Conservation (phyloP, 306 rosid genomes). For the Dryas octopetala region DNA sequence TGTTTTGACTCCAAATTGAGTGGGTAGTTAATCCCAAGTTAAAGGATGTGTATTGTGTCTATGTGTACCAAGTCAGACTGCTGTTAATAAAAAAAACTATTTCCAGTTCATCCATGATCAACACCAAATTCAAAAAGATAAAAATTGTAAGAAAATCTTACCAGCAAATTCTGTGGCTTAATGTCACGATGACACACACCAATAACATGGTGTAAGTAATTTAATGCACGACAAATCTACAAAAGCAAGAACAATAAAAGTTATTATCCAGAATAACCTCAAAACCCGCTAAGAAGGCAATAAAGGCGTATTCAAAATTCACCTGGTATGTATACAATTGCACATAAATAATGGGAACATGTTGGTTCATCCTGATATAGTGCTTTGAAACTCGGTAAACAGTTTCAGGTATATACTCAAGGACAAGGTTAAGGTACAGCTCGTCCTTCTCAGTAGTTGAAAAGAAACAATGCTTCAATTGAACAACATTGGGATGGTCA, state of each 20-base stretch:
- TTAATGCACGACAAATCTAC: conserved; percentile 90
- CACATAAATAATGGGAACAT: conserved; percentile 64
- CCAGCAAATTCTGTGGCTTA: conserved; percentile 91
- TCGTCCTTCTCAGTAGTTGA: conserved; percentile 89
- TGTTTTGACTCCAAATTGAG: not conserved
- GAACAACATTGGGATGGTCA: conserved; percentile 76
- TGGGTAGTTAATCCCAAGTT: not conserved
- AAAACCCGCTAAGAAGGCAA: conserved; percentile 5
- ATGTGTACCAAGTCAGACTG: not conserved
- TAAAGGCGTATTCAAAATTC: conserved; percentile 14
- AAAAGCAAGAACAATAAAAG: conserved; percentile 31
- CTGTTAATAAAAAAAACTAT: not conserved
- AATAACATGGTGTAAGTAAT: conserved; percentile 75
- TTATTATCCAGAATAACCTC: not conserved
- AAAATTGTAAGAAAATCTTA: conserved; percentile 28
- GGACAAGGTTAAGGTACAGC: conserved; percentile 89
- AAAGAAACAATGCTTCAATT: conserved; percentile 80
- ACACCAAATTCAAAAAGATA: not conserved
- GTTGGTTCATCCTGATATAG: conserved; percentile 56
- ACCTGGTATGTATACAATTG: conserved; percentile 87
- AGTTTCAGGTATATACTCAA: conserved; percentile 83
- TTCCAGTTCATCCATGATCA: not conserved
- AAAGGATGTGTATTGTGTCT: not conserved
- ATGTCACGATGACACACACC: conserved; percentile 97
- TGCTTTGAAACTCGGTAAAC: conserved; percentile 80